Percentiles rank a stretch among this genome's conserved stretches.
phyloP scores from a whole-genome alignment of 169 alveolate species.

The Miamiensis avidus region DNA sequence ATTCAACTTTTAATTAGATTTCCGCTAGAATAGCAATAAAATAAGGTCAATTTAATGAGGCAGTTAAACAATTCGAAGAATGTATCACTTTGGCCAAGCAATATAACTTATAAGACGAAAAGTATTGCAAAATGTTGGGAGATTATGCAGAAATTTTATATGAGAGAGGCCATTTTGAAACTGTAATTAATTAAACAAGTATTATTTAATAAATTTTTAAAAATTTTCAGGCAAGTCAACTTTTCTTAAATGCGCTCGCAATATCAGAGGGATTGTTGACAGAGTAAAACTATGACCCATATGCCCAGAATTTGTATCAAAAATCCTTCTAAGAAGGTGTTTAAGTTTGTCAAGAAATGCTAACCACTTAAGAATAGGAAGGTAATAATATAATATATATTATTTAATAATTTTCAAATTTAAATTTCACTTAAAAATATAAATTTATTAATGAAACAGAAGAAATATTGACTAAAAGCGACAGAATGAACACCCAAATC shows the following conservation, averaged over 20 bases:
- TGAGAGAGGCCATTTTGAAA: background rate
- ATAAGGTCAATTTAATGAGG: background rate
- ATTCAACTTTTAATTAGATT: background rate
- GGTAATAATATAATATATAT: background rate
- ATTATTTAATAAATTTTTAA: no score
- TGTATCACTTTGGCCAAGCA: background rate
- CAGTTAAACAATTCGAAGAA: background rate
- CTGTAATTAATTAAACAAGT: no score
- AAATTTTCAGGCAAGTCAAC: slow-evolving; percentile 1
- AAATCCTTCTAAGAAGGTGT: slow-evolving; percentile 25
- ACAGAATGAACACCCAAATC: background rate
- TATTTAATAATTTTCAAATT: no score
- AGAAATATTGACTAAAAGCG: slow-evolving; percentile 13
- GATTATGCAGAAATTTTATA: background rate
- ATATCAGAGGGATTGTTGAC: slow-evolving; percentile 2
- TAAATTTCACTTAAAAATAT: no score
- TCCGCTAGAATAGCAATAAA: background rate
- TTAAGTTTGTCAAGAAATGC: slow-evolving; percentile 12
- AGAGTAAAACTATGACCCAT: slow-evolving; percentile 4
- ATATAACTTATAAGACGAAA: background rate
- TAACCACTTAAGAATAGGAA: slow-evolving; percentile 1
- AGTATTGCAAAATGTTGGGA: background rate
- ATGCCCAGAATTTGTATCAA: slow-evolving; percentile 4
- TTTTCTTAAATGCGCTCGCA: background rate
- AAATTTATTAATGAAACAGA: background rate